These are phyloP conservation scores for Pyrus hybrid DNA, from an alignment of 331 rosid species.

Conservation along the genomic window DNA sequence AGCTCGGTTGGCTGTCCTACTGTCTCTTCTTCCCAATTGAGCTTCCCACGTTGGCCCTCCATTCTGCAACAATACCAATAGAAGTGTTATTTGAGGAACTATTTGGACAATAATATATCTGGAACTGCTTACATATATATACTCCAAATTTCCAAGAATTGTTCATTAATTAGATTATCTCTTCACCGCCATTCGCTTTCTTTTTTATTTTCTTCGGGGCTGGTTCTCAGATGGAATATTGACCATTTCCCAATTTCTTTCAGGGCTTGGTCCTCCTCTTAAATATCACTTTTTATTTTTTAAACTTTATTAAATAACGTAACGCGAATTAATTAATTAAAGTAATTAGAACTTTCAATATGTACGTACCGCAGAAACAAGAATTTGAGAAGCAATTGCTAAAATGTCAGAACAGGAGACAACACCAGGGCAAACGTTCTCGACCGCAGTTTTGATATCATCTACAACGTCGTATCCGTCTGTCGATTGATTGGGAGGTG, in stretches of 20 bases:
- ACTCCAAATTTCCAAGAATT: not conserved
- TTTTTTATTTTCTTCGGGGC: not conserved
- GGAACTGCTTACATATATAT: not conserved
- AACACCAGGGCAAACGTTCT: constrained; percentile 32
- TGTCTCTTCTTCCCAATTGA: constrained; percentile 35
- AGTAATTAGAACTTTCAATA: not conserved
- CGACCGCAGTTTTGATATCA: constrained; percentile 32
- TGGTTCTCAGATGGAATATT: not conserved
- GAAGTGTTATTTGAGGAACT: not conserved
- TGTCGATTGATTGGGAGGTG: not conserved
- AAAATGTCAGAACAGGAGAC: constrained; percentile 53
- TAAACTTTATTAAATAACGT: too few species aligned
- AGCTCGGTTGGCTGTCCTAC: constrained; percentile 20
- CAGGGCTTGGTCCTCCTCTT: too few species aligned
- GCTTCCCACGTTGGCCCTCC: constrained; percentile 31
- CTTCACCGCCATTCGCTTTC: not conserved
- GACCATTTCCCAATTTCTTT: not conserved
- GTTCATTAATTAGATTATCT: not conserved
- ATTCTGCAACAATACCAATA: constrained; percentile 3
- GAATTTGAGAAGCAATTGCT: constrained; percentile 30
- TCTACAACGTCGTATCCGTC: constrained; percentile 35
- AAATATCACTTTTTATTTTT: too few species aligned
- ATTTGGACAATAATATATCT: not conserved
- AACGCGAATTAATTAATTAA: not conserved
- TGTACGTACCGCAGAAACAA: constrained; percentile 17